Base-by-base conservation (phyloP, 176 grass and related monocot genomes). In the Paspalum vaginatum region DNA sequence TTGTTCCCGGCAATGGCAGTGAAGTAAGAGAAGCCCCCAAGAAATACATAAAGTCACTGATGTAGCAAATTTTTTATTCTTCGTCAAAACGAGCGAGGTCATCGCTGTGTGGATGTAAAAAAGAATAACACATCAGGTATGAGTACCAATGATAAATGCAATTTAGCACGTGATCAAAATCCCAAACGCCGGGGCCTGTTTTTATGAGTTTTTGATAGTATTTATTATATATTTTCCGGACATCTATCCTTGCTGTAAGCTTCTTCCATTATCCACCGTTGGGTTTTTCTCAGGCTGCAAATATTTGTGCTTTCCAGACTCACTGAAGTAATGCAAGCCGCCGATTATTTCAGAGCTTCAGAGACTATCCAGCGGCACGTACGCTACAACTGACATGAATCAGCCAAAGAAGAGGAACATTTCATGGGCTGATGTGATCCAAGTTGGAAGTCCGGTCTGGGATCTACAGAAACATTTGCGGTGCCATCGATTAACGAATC, bases 371-470 rank as follows among this genome's bases (percentile, higher is more conserved):
- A 27, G 37, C n/a, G n/a, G n/a, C n/a, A n/a, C n/a, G 14, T 18
- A 77, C 53, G 32, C 45, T 11, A 10, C 5, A 46, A 21, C 71
- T 39, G 75, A 72, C 57, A 79, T 80, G 58, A 45, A 85, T 64
- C 67, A 47, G 55, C 22, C 25, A 86, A 74, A 79, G 67, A 13
- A 17, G 40, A 80, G 58, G 67, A 79, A 79, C 76, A 86, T 86
- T 86, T 86, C 76, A 80, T 86, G 68, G 60, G 73, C 74, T 57
- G 59, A 86, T 80, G 84, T 80, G 76, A 86, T 73, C 59, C 24
- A 15, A 47, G 68, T 74, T 86, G 41, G 84, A 86, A 80, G 67
- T 86, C 68, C 8, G 76, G 68, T 79, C 59, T 86, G 76, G 40
- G 80, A 74, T 80, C 68, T 49, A 80, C 68, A 72, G 49, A 27